These are phyloP conservation scores for Amaranthus tricolor DNA, from an alignment of 179 eudicot species.

Conservation along the genomic window DNA sequence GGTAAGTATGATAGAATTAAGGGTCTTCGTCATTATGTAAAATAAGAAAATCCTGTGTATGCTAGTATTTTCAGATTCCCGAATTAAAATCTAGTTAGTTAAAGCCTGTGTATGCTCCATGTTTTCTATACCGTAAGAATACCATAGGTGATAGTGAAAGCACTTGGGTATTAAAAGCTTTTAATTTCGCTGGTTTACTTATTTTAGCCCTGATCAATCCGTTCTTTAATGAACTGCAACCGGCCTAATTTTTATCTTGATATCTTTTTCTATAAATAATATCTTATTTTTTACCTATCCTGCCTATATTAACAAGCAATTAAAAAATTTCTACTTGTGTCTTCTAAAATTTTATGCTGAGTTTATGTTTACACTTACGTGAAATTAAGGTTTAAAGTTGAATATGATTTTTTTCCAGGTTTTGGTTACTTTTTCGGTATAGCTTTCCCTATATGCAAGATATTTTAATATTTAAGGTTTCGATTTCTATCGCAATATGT, in stretches of 20 bases:
- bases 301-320: not conserved
- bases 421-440: too few species aligned
- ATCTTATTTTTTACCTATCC: not conserved
- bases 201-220: not conserved
- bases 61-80: not conserved
- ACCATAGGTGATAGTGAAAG: not conserved
- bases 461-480: too few species aligned
- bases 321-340: not conserved
- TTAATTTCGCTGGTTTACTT: not conserved
- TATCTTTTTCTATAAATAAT: not conserved
- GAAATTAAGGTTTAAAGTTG: too few species aligned
- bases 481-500: not conserved
- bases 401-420: not conserved
- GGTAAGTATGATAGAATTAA: conserved; percentile 13
- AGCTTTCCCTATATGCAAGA: not conserved
- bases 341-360: too few species aligned
- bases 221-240: not conserved
- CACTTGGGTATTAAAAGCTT: not conserved
- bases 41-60: not conserved
- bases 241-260: not conserved
- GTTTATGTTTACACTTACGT: too few species aligned
- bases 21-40: not conserved
- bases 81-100: not conserved
- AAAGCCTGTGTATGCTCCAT: not conserved
- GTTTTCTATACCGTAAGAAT: not conserved